A percentile compares a stretch with the other conserved stretches of the same genome.
Evolutionary conservation across 306 rosid species (phyloP).

Genomic region (Lathyrus sativus): DNA sequence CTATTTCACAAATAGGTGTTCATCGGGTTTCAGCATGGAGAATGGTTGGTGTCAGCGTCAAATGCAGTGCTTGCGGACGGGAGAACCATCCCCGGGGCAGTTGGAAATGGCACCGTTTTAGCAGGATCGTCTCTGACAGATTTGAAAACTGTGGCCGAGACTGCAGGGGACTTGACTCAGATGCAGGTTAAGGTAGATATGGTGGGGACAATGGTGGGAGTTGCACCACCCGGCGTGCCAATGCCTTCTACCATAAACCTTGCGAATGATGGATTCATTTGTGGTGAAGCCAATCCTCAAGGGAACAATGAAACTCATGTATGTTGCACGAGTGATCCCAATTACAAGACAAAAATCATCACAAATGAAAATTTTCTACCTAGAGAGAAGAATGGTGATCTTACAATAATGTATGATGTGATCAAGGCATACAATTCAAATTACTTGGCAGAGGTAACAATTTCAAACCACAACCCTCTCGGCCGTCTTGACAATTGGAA

Average conservation of each 20-base stretch:
- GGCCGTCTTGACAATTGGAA: slow-evolving; percentile 94
- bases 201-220: slow-evolving; percentile 72
- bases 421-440: slow-evolving; percentile 58
- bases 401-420: slow-evolving; percentile 79
- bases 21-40: slow-evolving; percentile 71
- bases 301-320: slow-evolving; percentile 65
- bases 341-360: slow-evolving; percentile 54
- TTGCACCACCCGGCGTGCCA: slow-evolving; percentile 64
- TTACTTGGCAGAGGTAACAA: slow-evolving; percentile 77
- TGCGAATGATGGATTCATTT: slow-evolving; percentile 69
- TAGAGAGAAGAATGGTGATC: slow-evolving; percentile 73
- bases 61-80: slow-evolving; percentile 70
- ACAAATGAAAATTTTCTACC: slow-evolving; percentile 54
- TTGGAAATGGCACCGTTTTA: slow-evolving; percentile 75
- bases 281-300: slow-evolving; percentile 45
- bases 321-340: slow-evolving; percentile 66
- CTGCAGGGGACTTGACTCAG: slow-evolving; percentile 86
- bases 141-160: slow-evolving; percentile 78
- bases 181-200: slow-evolving; percentile 68
- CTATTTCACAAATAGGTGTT: slow-evolving; percentile 38
- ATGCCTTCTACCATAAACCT: slow-evolving; percentile 63
- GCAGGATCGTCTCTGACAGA: slow-evolving; percentile 62
- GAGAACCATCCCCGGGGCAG: slow-evolving; percentile 45
- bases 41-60: slow-evolving; percentile 63
- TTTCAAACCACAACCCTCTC: slow-evolving; percentile 70